These are phyloP conservation scores for Ophioceras dolichostomum DNA, from an alignment of 2,329 filamentous ascomycete species.

Conservation along the genomic window DNA sequence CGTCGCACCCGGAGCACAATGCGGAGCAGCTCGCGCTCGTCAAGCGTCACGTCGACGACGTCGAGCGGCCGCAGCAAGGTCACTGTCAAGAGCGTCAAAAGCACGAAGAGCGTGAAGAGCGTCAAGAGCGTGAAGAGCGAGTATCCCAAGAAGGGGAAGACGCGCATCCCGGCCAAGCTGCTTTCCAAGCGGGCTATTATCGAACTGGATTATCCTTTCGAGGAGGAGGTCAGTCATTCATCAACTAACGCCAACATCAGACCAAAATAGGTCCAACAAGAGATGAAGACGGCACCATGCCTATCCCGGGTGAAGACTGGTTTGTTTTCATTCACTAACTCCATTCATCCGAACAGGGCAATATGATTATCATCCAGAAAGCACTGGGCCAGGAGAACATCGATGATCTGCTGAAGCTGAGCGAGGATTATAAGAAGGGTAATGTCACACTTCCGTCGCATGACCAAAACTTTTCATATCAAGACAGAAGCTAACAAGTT, in stretches of 20 bases:
- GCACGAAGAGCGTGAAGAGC: slow-evolving; percentile 35
- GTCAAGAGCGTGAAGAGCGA: slow-evolving; percentile 38
- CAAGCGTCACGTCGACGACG: slow-evolving; percentile 21
- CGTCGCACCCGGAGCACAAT: slow-evolving; percentile 21
- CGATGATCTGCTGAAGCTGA: slow-evolving; percentile 74
- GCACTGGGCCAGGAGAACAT: slow-evolving; percentile 86
- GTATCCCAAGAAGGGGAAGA: slow-evolving; percentile 79
- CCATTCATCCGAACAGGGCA: slow-evolving; percentile 48
- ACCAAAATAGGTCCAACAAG: no score
- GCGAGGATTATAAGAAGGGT: slow-evolving; percentile 62
- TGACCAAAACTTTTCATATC: no score
- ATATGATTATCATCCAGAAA: slow-evolving; percentile 68
- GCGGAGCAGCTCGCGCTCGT: slow-evolving; percentile 28
- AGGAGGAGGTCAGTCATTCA: slow-evolving; percentile 84
- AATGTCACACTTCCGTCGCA: slow-evolving; percentile 4
- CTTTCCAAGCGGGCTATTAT: slow-evolving; percentile 72
- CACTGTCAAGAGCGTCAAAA: slow-evolving; percentile 30
- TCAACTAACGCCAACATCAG: no score
- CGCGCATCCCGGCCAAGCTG: slow-evolving; percentile 69
- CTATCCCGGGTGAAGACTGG: no score
- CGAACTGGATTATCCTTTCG: slow-evolving; percentile 75
- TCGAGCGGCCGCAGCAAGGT: slow-evolving; percentile 34
- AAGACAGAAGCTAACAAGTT: no score
- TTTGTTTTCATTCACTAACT: no score
- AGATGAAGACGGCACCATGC: no score